Evolutionary conservation across 352 stramenopile genomes (phyloP), one percentile per base, ranked within the genome.

Genomic region (Phytophthora tubulina): DNA sequence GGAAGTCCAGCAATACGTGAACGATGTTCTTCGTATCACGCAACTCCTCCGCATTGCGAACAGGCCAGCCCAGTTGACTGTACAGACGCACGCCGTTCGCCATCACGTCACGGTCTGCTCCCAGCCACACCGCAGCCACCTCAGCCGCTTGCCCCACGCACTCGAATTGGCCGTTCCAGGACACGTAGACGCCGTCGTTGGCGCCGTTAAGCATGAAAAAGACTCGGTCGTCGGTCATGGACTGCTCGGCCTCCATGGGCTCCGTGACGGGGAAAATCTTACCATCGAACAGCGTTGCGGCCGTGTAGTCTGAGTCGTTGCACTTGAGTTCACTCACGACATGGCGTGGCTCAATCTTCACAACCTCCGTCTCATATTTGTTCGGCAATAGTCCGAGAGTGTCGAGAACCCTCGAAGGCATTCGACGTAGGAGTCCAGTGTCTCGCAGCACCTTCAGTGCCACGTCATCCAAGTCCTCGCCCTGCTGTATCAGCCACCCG

Each of bases 141-240:
- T 82, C 52, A 0, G 85, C 85, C 5, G 83, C 78, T 21, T 77
- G 53, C 1, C 67, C 70, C 15, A 93, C 36, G 55, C 88, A 94
- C 10, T 79, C 76, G 48, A 90, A 92, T 35, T 92, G 63, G n/a
- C 88, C 82, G 66, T 93, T 94, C 84, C 85, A 95, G 6, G 80
- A 79, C 42, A 92, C 82, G 75, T 93, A 94, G 49, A 94, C 54
- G 6, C 88, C 88, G 42, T 93, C 82, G 62, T 94, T 95, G 15
- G 70, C 82, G 10, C 88, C 88, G 56, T 95, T 95, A 72, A 95
- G 86, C 82, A 95, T 88, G 72, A 95, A 90, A 62, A 95, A 95
- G 45, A 92, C 61, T 63, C 78, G 80, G 78, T 95, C 75, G 5
- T 75, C 65, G 11, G 27, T 15, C 33, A 72, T 73, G 8, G 73